Evolutionary conservation across 2,329 filamentous ascomycete species (phyloP).

Genomic region (Emericellopsis atlantica): DNA sequence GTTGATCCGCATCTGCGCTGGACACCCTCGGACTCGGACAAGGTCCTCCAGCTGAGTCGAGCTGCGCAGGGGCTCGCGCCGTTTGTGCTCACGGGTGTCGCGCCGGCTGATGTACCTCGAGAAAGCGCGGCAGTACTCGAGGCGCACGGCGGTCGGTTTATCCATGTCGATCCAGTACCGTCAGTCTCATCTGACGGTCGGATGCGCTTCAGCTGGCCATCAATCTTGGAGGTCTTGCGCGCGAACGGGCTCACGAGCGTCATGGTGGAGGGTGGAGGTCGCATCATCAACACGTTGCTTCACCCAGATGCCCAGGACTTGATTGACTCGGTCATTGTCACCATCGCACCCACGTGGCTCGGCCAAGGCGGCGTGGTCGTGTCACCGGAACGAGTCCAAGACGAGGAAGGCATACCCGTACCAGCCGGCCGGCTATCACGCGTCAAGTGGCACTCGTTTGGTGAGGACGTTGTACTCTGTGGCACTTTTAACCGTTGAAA

Average conservation of each 20-base stretch:
- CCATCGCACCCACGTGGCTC: constrained; percentile 83
- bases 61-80: constrained; percentile 59
- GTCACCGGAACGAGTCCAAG: constrained; percentile 47
- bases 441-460: constrained; percentile 65
- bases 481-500: constrained; percentile 26
- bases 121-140: constrained; percentile 28
- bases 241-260: constrained; percentile 57
- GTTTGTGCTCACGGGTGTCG: constrained; percentile 49
- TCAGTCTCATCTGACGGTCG: constrained; percentile 16
- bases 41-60: constrained; percentile 52
- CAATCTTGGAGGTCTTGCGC: constrained; percentile 46
- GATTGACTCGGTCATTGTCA: constrained; percentile 71
- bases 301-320: constrained; percentile 44
- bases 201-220: constrained; percentile 47
- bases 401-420: constrained; percentile 34
- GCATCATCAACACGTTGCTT: constrained; percentile 74
- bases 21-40: constrained; percentile 45
- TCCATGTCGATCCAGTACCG: constrained; percentile 22
- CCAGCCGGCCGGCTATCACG: constrained; percentile 53
- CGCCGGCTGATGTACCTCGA: constrained; percentile 27
- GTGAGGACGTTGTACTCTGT: constrained; percentile 73
- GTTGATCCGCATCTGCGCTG: constrained; percentile 71
- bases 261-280: constrained; percentile 84
- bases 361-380: constrained; percentile 72
- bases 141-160: constrained; percentile 38